Conservation (phyloP, 148 eudicot species). For the Rhododendron simsii region DNA sequence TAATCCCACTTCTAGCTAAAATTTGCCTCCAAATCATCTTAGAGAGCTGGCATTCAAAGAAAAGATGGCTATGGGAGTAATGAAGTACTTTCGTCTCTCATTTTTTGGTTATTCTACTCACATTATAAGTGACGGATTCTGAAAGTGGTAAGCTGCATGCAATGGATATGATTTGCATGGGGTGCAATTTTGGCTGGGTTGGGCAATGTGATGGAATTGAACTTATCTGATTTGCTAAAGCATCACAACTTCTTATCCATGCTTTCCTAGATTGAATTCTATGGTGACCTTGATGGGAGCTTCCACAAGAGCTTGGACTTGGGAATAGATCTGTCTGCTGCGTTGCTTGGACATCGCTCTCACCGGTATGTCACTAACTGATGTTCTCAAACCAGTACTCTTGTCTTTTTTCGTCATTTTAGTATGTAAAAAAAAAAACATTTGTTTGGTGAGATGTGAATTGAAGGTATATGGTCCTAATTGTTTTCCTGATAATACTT, state of each 20-base stretch:
- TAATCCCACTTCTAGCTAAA: no score
- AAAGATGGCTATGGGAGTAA: no score
- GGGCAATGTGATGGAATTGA: background rate
- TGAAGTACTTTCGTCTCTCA: background rate
- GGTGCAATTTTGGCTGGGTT: background rate
- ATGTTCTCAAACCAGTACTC: background rate
- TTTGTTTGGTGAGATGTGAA: background rate
- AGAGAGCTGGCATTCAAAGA: no score
- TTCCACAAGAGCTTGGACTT: conserved; percentile 89
- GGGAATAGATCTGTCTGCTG: conserved; percentile 61
- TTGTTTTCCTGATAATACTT: background rate
- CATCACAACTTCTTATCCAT: background rate
- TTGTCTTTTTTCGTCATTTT: background rate
- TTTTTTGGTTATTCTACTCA: background rate
- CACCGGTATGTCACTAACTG: conserved; percentile 44
- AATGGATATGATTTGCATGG: background rate
- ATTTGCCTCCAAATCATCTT: no score
- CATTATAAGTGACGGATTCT: background rate
- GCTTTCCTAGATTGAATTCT: conserved; percentile 60
- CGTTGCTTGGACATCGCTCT: conserved; percentile 85
- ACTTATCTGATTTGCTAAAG: background rate
- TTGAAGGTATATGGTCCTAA: background rate
- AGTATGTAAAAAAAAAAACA: no score
- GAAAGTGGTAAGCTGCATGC: background rate
- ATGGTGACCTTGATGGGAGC: conserved; percentile 84